Evolutionary conservation across 169 alveolate genomes (phyloP), one percentile per base, ranked within the genome.

Genomic region (Blepharisma undulans): DNA sequence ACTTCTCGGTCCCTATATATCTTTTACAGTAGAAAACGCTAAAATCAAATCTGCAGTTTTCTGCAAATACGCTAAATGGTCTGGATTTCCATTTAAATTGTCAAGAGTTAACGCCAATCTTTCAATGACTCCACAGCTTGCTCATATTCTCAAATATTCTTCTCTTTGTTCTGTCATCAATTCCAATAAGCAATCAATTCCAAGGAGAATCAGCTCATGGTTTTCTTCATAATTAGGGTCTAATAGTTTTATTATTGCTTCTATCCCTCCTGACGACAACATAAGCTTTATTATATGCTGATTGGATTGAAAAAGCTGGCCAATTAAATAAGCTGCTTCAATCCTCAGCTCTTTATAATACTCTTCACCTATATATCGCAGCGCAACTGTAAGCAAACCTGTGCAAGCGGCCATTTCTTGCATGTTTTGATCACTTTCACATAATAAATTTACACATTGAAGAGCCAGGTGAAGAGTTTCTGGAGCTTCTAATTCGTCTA

Each of bases 241-340:
- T 14, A 86, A 14, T n/a, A 86, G 19, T 32, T 86, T 66, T 25
- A 30, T 33, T 0, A 86, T 29, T 10, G 76, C 59, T 71, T 86
- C 90, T 61, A 60, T 19, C 1, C 90, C 90, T 60, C 90, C 90
- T 12, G 59, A 8, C 14, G 89, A 10, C 1, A 82, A 30, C n/a
- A 82, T 16, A 6, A 86, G 30, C 48, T 86, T 66, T 29, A 6
- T 72, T 21, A 86, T 25, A 27, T 21, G 10, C 21, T 19, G n/a
- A 1, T 22, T 12, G n/a, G 82, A 86, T 33, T 86, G 36, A 27
- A 16, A 86, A 19, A 86, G n/a, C 14, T 66, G 84, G 14, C 90
- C 90, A 16, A 86, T 16, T 8, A 86, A 1, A 30, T 66, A 72
- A 86, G 84, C 90, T 1, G 72, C 72, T 86, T 86, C 90, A 14